A percentile compares a stretch with the other conserved stretches of the same genome.
These are phyloP conservation scores for Lactuca sativa DNA, from an alignment of 129 eudicot species.

Conservation along the genomic window DNA sequence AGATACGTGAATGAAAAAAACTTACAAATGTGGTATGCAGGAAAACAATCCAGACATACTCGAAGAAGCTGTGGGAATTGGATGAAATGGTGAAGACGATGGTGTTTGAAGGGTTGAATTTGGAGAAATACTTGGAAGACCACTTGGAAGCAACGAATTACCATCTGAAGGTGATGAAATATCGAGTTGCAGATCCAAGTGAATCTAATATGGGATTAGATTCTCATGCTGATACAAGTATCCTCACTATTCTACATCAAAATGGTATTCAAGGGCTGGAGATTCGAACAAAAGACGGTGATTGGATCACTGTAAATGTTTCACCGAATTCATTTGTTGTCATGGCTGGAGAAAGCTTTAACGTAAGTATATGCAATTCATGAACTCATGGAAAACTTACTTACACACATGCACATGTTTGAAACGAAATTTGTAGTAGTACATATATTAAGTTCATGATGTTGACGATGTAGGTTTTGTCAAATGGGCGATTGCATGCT, in stretches of 20 bases:
- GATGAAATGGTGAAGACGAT: constrained; percentile 38
- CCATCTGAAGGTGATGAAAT: constrained; percentile 32
- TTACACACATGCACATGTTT: too few species aligned
- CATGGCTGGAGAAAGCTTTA: constrained; percentile 39
- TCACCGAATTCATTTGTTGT: constrained; percentile 39
- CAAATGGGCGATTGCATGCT: constrained; percentile 55
- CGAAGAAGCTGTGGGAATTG: constrained; percentile 35
- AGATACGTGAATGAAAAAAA: neutral
- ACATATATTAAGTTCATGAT: neutral
- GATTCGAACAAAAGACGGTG: constrained; percentile 29
- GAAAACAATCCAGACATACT: constrained; percentile 45
- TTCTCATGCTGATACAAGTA: constrained; percentile 38
- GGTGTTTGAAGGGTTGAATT: constrained; percentile 34
- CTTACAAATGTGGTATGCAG: constrained; percentile 18
- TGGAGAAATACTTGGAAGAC: constrained; percentile 34
- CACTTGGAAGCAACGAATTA: constrained; percentile 33
- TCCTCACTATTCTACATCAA: constrained; percentile 38
- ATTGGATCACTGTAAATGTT: constrained; percentile 30
- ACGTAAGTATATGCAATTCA: constrained; percentile 12
- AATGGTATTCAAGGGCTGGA: constrained; percentile 37
- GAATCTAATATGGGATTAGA: constrained; percentile 30
- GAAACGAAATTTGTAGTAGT: too few species aligned
- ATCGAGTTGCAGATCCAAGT: constrained; percentile 21
- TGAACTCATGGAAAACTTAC: too few species aligned
- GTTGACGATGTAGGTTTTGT: constrained; percentile 45